Evolutionary conservation across 2,329 filamentous ascomycete genomes (phyloP).

Genomic region (Penicillium sp.): DNA sequence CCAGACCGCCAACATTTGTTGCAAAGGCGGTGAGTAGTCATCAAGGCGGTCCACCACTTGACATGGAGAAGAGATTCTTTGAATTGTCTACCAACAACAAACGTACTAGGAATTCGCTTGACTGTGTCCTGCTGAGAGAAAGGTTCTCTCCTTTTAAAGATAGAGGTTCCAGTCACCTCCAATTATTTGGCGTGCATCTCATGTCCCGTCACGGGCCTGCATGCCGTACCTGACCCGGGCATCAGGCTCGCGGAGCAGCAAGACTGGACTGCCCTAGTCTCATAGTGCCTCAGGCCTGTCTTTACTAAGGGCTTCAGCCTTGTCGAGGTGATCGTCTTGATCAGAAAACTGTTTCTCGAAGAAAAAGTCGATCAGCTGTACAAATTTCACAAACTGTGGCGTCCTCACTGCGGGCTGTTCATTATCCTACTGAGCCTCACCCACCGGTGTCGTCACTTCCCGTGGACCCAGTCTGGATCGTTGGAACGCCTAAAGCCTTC

Average conservation of each 20-base stretch:
- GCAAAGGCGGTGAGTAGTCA: constrained; percentile 23
- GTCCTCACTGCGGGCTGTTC: neutral
- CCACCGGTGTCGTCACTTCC: constrained; percentile 26
- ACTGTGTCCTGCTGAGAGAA: neutral
- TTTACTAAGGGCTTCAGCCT: neutral
- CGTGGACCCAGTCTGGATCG: constrained; percentile 15
- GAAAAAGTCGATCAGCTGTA: neutral
- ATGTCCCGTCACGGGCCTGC: neutral
- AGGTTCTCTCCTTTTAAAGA: neutral
- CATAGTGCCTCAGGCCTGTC: neutral
- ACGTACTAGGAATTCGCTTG: neutral
- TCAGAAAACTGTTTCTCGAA: neutral
- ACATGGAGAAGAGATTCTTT: neutral
- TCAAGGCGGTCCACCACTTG: constrained; percentile 13
- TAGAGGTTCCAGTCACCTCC: neutral
- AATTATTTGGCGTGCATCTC: neutral
- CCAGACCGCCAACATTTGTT: neutral
- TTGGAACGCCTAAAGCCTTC: constrained; percentile 8
- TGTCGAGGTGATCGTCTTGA: neutral
- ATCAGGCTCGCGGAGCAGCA: neutral
- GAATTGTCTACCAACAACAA: neutral
- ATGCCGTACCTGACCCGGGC: constrained; percentile 4
- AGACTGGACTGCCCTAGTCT: neutral
- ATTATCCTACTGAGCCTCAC: constrained; percentile 5
- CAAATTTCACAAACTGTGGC: neutral